Conservation (phyloP, 306 rosid genomes). For the Casuarina cunninghamiana region DNA sequence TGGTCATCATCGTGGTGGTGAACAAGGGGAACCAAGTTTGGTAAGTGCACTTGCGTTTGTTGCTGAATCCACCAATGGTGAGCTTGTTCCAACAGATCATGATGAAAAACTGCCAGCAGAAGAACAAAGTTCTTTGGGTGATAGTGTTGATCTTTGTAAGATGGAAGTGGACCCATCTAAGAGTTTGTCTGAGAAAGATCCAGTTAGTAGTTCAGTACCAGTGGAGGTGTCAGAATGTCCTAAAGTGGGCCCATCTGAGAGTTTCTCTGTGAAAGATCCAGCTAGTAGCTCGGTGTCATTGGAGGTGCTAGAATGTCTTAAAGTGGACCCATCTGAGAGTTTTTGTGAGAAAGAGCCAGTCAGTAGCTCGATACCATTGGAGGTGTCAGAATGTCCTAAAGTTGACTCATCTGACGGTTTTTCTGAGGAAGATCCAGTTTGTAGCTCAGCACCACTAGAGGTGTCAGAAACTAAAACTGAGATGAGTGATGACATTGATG, state of each 20-base stretch:
- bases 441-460: too few relatives aligned
- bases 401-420: too few relatives aligned
- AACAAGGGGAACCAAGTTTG: constrained; percentile 9
- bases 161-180: constrained; percentile 34
- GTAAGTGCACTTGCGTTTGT: neutral
- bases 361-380: constrained; percentile 9
- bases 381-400: constrained; percentile 19
- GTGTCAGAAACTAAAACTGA: neutral
- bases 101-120: constrained; percentile 7
- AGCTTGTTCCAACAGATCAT: constrained; percentile 20
- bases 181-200: constrained; percentile 20
- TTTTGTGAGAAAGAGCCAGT: constrained; percentile 12
- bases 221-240: constrained; percentile 18
- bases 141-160: constrained; percentile 19
- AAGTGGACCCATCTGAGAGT: constrained; percentile 29
- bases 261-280: too few relatives aligned
- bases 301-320: too few relatives aligned
- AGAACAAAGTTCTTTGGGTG: constrained; percentile 16
- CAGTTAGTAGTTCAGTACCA: constrained; percentile 11
- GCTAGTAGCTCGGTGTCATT: too few relatives aligned
- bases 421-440: too few relatives aligned
- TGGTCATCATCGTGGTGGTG: neutral
- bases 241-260: neutral
- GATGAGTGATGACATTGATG: constrained; percentile 16
- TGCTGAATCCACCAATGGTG: constrained; percentile 3